These are phyloP conservation scores for Populus trichocarpa DNA, from an alignment of 441 rosid genomes.

Conservation along the genomic window DNA sequence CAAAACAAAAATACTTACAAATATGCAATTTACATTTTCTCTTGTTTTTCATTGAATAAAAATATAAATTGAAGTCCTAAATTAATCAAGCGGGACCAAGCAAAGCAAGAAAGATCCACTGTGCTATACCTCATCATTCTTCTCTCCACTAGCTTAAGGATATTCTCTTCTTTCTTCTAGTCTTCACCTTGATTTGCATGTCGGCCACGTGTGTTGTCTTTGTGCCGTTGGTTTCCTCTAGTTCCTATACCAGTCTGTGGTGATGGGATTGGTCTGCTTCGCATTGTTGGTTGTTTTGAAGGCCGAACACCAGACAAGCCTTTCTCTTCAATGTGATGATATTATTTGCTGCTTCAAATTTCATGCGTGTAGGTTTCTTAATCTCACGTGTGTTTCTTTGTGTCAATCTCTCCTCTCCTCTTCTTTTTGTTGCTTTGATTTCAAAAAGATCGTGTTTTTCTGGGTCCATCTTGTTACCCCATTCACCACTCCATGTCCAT, in stretches of 20 bases:
- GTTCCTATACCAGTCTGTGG: constrained; percentile 3
- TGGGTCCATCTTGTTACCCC: background rate
- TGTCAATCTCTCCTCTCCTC: background rate
- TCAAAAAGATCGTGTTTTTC: background rate
- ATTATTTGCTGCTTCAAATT: background rate
- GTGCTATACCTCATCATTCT: constrained; percentile 33
- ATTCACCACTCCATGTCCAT: background rate
- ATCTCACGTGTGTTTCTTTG: background rate
- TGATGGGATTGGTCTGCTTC: constrained; percentile 32
- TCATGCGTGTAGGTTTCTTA: constrained; percentile 8
- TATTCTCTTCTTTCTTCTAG: constrained; percentile 32
- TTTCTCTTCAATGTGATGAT: background rate
- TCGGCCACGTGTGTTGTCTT: constrained; percentile 59
- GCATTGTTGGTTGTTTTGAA: constrained; percentile 24
- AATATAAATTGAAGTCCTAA: background rate
- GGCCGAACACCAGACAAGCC: constrained; percentile 41
- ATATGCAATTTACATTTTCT: background rate
- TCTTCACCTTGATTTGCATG: constrained; percentile 43
- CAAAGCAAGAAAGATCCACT: constrained; percentile 26
- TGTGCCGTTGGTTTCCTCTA: constrained; percentile 29
- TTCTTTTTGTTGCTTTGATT: background rate
- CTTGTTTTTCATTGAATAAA: background rate
- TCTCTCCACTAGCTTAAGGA: constrained; percentile 49
- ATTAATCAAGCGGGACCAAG: constrained; percentile 11
- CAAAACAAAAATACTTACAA: background rate